Percentiles rank a stretch among this genome's conserved stretches.
phyloP scores from a whole-genome alignment of 345 rosid genomes.

The Eutrema japonicum region DNA sequence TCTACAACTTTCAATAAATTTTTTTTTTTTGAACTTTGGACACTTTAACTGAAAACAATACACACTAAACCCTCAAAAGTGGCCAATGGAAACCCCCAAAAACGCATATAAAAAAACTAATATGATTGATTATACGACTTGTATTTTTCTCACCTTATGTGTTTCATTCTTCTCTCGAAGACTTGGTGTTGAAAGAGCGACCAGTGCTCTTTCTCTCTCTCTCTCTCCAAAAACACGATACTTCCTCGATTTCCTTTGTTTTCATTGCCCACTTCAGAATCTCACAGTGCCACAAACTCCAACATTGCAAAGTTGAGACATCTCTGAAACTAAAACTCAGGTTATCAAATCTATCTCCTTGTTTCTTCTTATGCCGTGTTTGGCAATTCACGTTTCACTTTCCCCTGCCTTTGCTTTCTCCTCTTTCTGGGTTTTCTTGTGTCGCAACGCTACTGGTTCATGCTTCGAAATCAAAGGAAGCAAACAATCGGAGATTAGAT shows the following conservation, averaged over 20 bases:
- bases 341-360: slow-evolving; percentile 41
- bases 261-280: slow-evolving; percentile 28
- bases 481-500: slow-evolving; percentile 38
- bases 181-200: slow-evolving; percentile 49
- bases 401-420: slow-evolving; percentile 17
- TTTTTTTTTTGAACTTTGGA: not conserved
- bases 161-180: slow-evolving; percentile 37
- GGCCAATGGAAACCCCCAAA: slow-evolving; percentile 28
- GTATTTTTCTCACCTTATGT: slow-evolving; percentile 18
- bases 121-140: slow-evolving; percentile 28
- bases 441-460: slow-evolving; percentile 34
- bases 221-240: slow-evolving; percentile 27
- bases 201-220: slow-evolving; percentile 32
- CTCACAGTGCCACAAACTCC: slow-evolving; percentile 34
- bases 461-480: not conserved
- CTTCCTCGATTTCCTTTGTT: slow-evolving; percentile 22
- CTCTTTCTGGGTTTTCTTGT: slow-evolving; percentile 30
- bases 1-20: slow-evolving; percentile 8
- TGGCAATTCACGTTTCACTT: slow-evolving; percentile 45
- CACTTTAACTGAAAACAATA: slow-evolving; percentile 36
- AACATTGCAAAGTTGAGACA: slow-evolving; percentile 39
- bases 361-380: slow-evolving; percentile 36
- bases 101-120: slow-evolving; percentile 14
- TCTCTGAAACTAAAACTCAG: slow-evolving; percentile 25
- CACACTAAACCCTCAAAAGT: slow-evolving; percentile 22